Conservation (phyloP, 2,329 filamentous ascomycete genomes). For the Alternaria brassicicola region DNA sequence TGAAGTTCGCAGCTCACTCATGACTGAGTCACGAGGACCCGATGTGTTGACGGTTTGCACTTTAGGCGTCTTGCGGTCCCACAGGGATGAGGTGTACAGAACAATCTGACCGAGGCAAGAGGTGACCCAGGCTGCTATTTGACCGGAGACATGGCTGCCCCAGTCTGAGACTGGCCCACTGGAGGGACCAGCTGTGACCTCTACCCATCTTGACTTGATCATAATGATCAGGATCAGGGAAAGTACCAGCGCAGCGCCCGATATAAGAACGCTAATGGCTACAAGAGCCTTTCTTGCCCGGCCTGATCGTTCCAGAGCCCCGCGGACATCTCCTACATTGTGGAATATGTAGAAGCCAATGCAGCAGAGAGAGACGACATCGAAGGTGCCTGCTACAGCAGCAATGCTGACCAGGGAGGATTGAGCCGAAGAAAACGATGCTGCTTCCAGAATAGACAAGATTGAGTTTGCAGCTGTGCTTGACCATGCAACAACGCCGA, state of each 20-base stretch:
- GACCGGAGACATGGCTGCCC: slow-evolving; percentile 39
- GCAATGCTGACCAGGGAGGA: slow-evolving; percentile 35
- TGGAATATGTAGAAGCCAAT: slow-evolving; percentile 40
- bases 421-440: slow-evolving; percentile 36
- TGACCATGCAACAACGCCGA: slow-evolving; percentile 43
- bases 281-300: slow-evolving; percentile 27
- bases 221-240: slow-evolving; percentile 37
- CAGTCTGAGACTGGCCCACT: slow-evolving; percentile 26
- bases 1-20: slow-evolving; percentile 42
- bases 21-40: slow-evolving; percentile 44
- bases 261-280: slow-evolving; percentile 30
- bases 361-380: slow-evolving; percentile 38
- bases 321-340: slow-evolving; percentile 37
- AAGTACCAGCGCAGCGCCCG: slow-evolving; percentile 31
- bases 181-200: slow-evolving; percentile 22
- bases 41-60: slow-evolving; percentile 29
- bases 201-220: slow-evolving; percentile 31
- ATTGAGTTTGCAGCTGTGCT: slow-evolving; percentile 46
- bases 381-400: slow-evolving; percentile 40
- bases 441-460: slow-evolving; percentile 45
- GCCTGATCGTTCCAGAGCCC: slow-evolving; percentile 26
- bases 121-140: slow-evolving; percentile 45
- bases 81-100: slow-evolving; percentile 39
- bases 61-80: slow-evolving; percentile 27
- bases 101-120: slow-evolving; percentile 39